Conservation (phyloP, 306 rosid genomes). For the Lathyrus tuberosus region DNA sequence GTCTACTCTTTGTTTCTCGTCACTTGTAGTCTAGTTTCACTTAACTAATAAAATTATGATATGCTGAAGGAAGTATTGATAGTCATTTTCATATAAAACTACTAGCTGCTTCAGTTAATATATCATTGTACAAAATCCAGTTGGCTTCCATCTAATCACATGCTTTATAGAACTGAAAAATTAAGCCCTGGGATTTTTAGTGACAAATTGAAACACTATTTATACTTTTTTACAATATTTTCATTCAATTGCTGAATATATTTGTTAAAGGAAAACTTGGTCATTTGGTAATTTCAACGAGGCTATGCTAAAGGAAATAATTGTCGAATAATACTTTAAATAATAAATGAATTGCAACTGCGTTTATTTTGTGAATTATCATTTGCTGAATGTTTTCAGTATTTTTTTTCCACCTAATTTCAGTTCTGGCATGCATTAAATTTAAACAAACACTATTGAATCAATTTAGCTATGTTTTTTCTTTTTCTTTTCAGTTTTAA, state of each 20-base stretch:
- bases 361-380: conserved; percentile 25
- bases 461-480: conserved; percentile 21
- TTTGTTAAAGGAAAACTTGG: conserved; percentile 10
- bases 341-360: too few relatives aligned
- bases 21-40: conserved; percentile 26
- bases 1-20: conserved; percentile 7
- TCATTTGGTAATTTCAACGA: too few relatives aligned
- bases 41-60: conserved; percentile 30
- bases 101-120: neutral
- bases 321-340: too few relatives aligned
- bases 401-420: conserved; percentile 27
- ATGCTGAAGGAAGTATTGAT: conserved; percentile 26
- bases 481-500: conserved; percentile 28
- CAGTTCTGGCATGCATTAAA: conserved; percentile 27
- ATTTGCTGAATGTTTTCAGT: conserved; percentile 21
- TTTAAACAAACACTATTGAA: conserved; percentile 12
- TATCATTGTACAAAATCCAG: conserved; percentile 9
- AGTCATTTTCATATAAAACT: conserved; percentile 29
- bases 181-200: neutral
- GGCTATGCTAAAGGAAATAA: too few relatives aligned
- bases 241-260: conserved; percentile 16
- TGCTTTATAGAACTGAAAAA: conserved; percentile 11
- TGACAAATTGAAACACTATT: conserved; percentile 17
- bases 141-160: conserved; percentile 29
- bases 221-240: conserved; percentile 31